phyloP scores from a whole-genome alignment of 2,329 filamentous ascomycete species.

The Hypoxylon sp. region DNA sequence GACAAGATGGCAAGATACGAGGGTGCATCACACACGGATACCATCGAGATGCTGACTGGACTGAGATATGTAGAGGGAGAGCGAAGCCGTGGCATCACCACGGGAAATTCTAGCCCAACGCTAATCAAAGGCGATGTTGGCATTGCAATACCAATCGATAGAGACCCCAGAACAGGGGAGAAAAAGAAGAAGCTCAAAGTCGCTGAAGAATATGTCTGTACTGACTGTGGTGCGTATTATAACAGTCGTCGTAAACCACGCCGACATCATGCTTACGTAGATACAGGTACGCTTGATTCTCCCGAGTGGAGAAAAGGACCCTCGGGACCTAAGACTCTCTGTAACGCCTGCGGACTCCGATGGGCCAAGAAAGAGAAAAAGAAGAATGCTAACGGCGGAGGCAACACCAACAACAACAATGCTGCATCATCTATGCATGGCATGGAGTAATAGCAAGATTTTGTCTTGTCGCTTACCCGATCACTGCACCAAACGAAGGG shows the following conservation, averaged over 20 bases:
- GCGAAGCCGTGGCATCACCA: conserved; percentile 85
- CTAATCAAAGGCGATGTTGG: conserved; percentile 87
- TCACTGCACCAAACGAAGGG: conserved; percentile 12
- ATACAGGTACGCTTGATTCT: conserved; percentile 79
- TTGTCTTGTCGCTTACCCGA: too few species aligned
- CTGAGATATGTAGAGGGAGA: conserved; percentile 89
- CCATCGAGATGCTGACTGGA: conserved; percentile 92
- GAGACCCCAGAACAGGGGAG: conserved; percentile 74
- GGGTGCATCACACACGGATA: conserved; percentile 78
- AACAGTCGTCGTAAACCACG: not conserved
- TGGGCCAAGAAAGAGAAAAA: conserved; percentile 89
- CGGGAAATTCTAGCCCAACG: conserved; percentile 80
- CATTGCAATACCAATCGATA: conserved; percentile 82
- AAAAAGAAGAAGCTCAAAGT: conserved; percentile 91
- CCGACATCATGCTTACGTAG: conserved; percentile 16
- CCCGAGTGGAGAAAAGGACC: conserved; percentile 97
- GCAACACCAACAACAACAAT: too few species aligned
- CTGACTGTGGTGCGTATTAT: conserved; percentile 78
- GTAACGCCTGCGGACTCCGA: conserved; percentile 87
- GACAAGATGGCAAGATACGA: conserved; percentile 89
- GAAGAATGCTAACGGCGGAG: conserved; percentile 43
- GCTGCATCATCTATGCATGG: too few species aligned
- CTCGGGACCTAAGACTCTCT: conserved; percentile 90
- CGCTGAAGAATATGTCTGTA: conserved; percentile 90
- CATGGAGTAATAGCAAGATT: conserved; percentile 18